Conservation (phyloP, 768 basidiomycete genomes). For the Leccinum subgranulosum region DNA sequence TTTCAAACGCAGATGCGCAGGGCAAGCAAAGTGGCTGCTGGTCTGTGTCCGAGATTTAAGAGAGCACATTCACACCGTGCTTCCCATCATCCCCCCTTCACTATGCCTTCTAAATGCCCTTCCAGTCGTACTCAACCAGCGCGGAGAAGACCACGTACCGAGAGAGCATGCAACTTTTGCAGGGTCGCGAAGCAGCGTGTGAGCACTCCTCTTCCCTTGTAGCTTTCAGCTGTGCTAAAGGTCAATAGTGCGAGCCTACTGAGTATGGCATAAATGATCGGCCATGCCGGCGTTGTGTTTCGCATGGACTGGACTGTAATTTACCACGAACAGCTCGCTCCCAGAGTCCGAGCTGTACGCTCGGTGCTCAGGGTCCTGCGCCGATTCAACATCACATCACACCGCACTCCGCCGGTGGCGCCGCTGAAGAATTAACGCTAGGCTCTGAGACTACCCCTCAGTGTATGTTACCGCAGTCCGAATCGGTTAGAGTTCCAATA, state of each 20-base stretch:
- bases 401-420: slow-evolving; percentile 5
- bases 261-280: slow-evolving; percentile 16
- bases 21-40: slow-evolving; percentile 5
- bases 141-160: slow-evolving; percentile 13
- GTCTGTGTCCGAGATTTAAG: slow-evolving; percentile 20
- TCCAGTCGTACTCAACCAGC: slow-evolving; percentile 5
- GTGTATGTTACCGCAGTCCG: slow-evolving; percentile 7
- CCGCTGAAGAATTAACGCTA: slow-evolving; percentile 5
- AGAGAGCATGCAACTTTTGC: slow-evolving; percentile 19
- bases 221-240: slow-evolving; percentile 1
- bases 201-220: slow-evolving; percentile 1
- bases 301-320: slow-evolving; percentile 8
- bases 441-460: not conserved
- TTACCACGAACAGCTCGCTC: slow-evolving; percentile 16
- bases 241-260: slow-evolving; percentile 15
- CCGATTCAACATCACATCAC: not conserved
- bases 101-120: slow-evolving; percentile 13
- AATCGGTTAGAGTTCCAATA: not conserved
- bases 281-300: slow-evolving; percentile 23
- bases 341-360: slow-evolving; percentile 18
- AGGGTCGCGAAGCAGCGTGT: slow-evolving; percentile 19
- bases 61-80: not conserved
- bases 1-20: slow-evolving; percentile 7
- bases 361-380: slow-evolving; percentile 9
- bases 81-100: slow-evolving; percentile 11